phyloP scores from a whole-genome alignment of 345 rosid genomes.

The Pistacia integerrima region DNA sequence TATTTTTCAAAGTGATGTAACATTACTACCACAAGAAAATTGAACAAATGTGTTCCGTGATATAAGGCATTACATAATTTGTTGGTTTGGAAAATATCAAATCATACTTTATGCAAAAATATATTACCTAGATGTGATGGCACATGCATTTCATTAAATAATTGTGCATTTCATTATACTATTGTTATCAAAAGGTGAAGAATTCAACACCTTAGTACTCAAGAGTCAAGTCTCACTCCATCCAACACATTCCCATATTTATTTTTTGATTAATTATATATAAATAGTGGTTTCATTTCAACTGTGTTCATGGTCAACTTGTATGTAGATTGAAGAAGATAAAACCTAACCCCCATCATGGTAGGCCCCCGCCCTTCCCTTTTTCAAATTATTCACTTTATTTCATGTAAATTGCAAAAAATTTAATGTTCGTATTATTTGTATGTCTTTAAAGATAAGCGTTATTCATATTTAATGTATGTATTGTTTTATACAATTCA shows the following conservation, averaged over 20 bases:
- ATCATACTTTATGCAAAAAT: neutral
- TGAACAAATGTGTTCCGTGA: neutral
- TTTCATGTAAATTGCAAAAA: neutral
- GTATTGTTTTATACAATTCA: neutral
- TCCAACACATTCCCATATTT: slow-evolving; percentile 2
- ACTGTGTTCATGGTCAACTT: neutral
- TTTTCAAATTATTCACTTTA: neutral
- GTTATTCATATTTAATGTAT: neutral
- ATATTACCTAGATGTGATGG: neutral
- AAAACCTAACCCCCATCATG: neutral
- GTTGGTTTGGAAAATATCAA: slow-evolving; percentile 1
- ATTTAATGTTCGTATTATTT: neutral
- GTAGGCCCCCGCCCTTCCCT: neutral
- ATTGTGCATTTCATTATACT: neutral
- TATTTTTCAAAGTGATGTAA: neutral
- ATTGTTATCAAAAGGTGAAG: neutral
- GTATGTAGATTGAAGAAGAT: neutral
- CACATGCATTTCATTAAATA: slow-evolving; percentile 21
- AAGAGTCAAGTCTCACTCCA: slow-evolving; percentile 5
- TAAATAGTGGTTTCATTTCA: neutral
- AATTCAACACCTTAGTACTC: slow-evolving; percentile 15
- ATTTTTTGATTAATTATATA: too few species aligned
- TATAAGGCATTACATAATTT: neutral
- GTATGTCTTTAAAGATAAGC: neutral
- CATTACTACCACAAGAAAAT: neutral